These are phyloP conservation scores for Nepenthes mirabilis DNA, from an alignment of 148 eudicot species.

Conservation along the genomic window DNA sequence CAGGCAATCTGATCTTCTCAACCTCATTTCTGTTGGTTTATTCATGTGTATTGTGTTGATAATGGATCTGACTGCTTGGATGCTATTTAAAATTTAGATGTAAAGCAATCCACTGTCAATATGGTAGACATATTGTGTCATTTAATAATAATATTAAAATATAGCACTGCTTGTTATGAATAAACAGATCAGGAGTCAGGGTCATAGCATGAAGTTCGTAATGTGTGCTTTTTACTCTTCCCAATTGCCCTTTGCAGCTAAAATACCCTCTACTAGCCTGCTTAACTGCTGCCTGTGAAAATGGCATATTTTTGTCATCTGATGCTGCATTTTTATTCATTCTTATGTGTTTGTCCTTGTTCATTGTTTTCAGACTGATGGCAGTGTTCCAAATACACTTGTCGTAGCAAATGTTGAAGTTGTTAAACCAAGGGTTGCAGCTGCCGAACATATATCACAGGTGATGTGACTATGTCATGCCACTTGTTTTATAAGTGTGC, in stretches of 20 bases:
- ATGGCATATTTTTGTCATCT: background rate
- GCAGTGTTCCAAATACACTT: conserved; percentile 83
- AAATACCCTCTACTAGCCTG: background rate
- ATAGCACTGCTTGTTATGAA: too few relatives aligned
- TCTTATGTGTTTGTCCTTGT: background rate
- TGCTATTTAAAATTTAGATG: background rate
- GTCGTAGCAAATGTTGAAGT: conserved; percentile 94
- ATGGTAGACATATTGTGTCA: too few relatives aligned
- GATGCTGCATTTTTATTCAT: background rate
- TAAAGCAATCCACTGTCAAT: too few relatives aligned
- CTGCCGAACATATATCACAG: conserved; percentile 97
- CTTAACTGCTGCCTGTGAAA: background rate
- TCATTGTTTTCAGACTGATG: conserved; percentile 63
- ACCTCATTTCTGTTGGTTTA: background rate
- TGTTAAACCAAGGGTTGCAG: conserved; percentile 95
- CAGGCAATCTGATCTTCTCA: conserved; percentile 27
- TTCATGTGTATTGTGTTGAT: background rate
- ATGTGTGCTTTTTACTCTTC: too few relatives aligned
- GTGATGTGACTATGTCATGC: conserved; percentile 14
- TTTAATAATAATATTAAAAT: too few relatives aligned
- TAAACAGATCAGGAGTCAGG: too few relatives aligned
- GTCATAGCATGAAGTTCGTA: too few relatives aligned
- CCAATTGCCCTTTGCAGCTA: background rate
- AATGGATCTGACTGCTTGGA: background rate
- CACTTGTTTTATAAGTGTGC: background rate